Evolutionary conservation across 441 rosid genomes (phyloP), one percentile per base, ranked within the genome.

Genomic region (Adansonia madagascariensis): DNA sequence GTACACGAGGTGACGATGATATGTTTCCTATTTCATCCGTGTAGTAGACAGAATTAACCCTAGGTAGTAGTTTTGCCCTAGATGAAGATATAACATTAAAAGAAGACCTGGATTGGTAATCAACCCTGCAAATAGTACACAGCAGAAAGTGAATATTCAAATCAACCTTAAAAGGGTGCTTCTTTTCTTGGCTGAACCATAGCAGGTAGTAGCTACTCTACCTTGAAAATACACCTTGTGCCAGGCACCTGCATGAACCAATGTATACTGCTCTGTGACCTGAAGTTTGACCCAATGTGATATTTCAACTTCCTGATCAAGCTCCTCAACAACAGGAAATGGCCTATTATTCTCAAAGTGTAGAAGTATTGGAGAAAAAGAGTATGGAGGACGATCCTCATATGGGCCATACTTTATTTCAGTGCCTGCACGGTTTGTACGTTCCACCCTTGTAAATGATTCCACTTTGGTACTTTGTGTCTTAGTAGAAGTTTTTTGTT

Each of bases 221-320:
- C 99, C 98, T 91, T 41, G 98, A 97, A 84, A 97, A 97, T 59
- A 93, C 89, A 70, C 98, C 98, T 84, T 97, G 84, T 92, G 99
- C 5, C 85, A 89, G 41, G 99, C 99, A 82, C 98, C 97, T 8
- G 91, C 96, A 73, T 94, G 98, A 82, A 84, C 89, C 90, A 97
- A 84, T 74, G 71, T 88, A 84, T 93, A 94, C 17, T 87, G 90
- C 83, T 94, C 99, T 44, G 98, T 97, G 67, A 97, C 76, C 87
- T 94, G 99, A 84, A 97, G 53, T 82, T 84, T 97, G 55, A 98
- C 99, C 99, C 99, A 97, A 81, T 97, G 98, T 71, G 99, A 97
- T 85, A 97, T 87, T 83, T 97, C 98, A 49, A 97, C 84, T 80
- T 94, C 98, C 35, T 95, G 91, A 46, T 87, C 92, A 78, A 97